Evolutionary conservation across 108 stramenopile species (phyloP), one percentile per base, ranked within the genome.

Genomic region (Cyclotella cryptica): DNA sequence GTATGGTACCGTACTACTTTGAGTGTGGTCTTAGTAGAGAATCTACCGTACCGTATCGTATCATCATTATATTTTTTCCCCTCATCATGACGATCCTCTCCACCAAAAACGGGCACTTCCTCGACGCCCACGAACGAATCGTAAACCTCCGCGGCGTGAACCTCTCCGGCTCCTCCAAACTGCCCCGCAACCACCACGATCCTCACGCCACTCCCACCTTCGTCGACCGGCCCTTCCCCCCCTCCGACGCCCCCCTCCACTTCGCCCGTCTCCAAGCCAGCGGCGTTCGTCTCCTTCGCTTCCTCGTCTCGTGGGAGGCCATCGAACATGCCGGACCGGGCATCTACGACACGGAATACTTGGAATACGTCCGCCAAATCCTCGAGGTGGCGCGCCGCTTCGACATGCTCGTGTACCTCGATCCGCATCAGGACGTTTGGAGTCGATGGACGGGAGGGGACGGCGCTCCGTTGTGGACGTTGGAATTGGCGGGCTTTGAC

Each of bases 371-470:
- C 4, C 41, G 43, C 12, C 11, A 39, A 22, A 41, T 79, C 15
- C 19, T 81, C 4, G 42, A 59, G 22, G 66, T 22, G 30, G 80
- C 80, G 30, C 22, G 21, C 45, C 75, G 81, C 12, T 64, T 51
- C 41, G 76, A 55, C 0, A 71, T 85, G 21, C 66, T n/a, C 14
- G 54, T 85, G 10, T 85, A 77, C 51, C 69, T 85, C 8, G 84
- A 85, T 57, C 77, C 76, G 6, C 84, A 85, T 62, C 84, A 85
- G 67, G 84, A 85, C 58, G 84, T 85, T 17, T 85, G 84, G 84
- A 72, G 76, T 60, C 79, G 84, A 35, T 85, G 78, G 78, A 85
- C 80, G 1, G 84, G 84, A 14, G 84, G 84, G 21, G 84, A 85
- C 41, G 84, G 84, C 10, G 84, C 84, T 26, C 84, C 84, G 9